phyloP scores from a whole-genome alignment of 495 filamentous ascomycete species.

The Choiromyces venosus region DNA sequence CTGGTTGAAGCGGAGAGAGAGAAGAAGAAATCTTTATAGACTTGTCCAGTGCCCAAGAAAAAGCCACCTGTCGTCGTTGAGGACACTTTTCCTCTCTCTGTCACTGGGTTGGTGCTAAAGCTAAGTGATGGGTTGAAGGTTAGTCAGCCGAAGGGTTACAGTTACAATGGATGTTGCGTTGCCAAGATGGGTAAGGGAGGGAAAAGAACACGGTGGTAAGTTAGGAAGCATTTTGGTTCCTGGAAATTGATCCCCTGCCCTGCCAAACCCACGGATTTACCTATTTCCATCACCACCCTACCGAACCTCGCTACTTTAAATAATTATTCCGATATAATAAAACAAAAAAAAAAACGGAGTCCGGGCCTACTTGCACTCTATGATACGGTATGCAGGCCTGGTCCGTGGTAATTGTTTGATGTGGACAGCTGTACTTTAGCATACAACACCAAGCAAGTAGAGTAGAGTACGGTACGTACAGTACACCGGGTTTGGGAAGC shows the following conservation, averaged over 20 bases:
- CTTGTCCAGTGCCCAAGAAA: slow-evolving; percentile 24
- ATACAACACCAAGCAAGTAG: too few species aligned
- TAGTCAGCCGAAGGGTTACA: slow-evolving; percentile 12
- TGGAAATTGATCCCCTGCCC: not conserved
- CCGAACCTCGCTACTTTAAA: too few species aligned
- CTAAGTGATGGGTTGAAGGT: slow-evolving; percentile 9
- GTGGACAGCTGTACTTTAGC: too few species aligned
- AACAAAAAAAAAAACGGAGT: too few species aligned
- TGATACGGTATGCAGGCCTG: too few species aligned
- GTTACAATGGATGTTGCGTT: slow-evolving; percentile 8
- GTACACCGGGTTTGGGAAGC: too few species aligned
- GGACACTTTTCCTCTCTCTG: slow-evolving; percentile 36
- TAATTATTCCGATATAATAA: too few species aligned
- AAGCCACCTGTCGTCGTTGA: slow-evolving; percentile 39
- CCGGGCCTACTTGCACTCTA: too few species aligned
- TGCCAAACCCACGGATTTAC: too few species aligned
- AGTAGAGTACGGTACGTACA: too few species aligned
- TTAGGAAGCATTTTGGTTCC: slow-evolving; percentile 9
- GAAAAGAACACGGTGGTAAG: slow-evolving; percentile 40
- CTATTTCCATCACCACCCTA: not conserved
- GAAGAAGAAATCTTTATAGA: slow-evolving; percentile 35
- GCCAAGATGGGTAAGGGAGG: slow-evolving; percentile 26
- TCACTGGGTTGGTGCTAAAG: slow-evolving; percentile 18
- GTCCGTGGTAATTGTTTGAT: too few species aligned
- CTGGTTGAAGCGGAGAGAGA: slow-evolving; percentile 20